These are phyloP conservation scores for Mixia osmundae DNA, from an alignment of 1,284 basidiomycete species.

Conservation along the genomic window DNA sequence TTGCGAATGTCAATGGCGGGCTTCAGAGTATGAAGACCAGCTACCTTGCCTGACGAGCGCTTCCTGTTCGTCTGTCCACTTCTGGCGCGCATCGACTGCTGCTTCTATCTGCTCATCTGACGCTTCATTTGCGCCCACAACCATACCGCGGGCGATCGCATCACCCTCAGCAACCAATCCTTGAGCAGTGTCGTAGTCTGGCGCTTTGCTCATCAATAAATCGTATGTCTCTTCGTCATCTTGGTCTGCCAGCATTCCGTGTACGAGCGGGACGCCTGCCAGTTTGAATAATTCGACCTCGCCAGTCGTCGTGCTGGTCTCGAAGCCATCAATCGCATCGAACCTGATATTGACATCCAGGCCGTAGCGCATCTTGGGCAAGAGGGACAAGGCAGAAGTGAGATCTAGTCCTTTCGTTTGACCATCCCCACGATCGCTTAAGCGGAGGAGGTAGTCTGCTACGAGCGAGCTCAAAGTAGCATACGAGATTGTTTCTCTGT, in stretches of 20 bases:
- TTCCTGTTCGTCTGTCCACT: conserved; percentile 27
- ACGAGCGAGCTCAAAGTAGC: conserved; percentile 56
- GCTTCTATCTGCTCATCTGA: conserved; percentile 8
- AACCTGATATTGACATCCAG: conserved; percentile 72
- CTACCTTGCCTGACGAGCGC: too few relatives aligned
- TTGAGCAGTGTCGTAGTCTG: conserved; percentile 32
- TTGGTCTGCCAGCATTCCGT: conserved; percentile 78
- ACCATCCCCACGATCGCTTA: conserved; percentile 16
- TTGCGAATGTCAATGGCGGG: conserved; percentile 6
- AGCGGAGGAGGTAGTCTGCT: conserved; percentile 50
- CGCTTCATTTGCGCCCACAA: too few relatives aligned
- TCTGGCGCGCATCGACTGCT: conserved; percentile 7
- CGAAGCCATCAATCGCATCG: too few relatives aligned
- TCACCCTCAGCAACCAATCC: conserved; percentile 51
- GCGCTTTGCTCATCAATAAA: conserved; percentile 29
- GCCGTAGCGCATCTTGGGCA: conserved; percentile 53
- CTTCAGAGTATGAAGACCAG: conserved; percentile 27
- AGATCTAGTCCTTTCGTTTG: conserved; percentile 27
- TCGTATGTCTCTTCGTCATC: conserved; percentile 33
- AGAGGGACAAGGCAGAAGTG: conserved; percentile 48
- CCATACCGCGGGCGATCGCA: conserved; percentile 35
- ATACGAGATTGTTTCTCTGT: conserved; percentile 48
- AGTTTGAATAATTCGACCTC: conserved; percentile 66
- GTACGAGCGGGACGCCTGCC: conserved; percentile 52
- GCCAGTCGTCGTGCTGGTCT: conserved; percentile 28